Evolutionary conservation across 352 stramenopile species (phyloP).

Genomic region (Phytophthora pini): DNA sequence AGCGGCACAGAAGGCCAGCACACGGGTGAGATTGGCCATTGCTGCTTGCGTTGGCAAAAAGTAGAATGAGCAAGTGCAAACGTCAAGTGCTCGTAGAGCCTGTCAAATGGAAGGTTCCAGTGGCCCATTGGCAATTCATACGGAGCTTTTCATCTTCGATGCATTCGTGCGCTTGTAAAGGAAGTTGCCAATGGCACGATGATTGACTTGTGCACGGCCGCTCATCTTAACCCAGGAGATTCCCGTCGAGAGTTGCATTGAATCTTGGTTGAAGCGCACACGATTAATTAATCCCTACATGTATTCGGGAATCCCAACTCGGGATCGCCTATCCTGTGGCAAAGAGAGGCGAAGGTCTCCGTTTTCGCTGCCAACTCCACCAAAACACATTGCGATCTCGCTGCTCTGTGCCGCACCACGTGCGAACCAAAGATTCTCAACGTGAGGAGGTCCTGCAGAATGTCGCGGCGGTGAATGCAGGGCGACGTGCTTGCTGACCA

Average conservation of each 20-base stretch:
- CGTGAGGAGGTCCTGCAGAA: conserved; percentile 6
- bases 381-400: conserved; percentile 1
- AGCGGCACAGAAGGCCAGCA: conserved; percentile 20
- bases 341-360: conserved; percentile 1
- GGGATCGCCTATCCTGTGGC: conserved; percentile 5
- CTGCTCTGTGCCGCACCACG: conserved; percentile 2
- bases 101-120: conserved; percentile 6
- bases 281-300: conserved; percentile 13
- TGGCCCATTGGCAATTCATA: conserved; percentile 2
- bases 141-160: conserved; percentile 1
- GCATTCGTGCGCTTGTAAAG: conserved; percentile 2
- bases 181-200: neutral
- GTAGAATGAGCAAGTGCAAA: conserved; percentile 2
- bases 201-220: conserved; percentile 1
- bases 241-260: conserved; percentile 10
- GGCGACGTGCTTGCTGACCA: neutral
- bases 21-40: conserved; percentile 46
- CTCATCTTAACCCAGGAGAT: conserved; percentile 9
- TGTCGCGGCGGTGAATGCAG: neutral
- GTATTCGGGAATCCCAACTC: too few relatives aligned
- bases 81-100: neutral
- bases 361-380: neutral
- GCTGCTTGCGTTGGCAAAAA: conserved; percentile 1
- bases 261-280: conserved; percentile 14
- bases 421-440: conserved; percentile 13